phyloP scores from a whole-genome alignment of 805 yeast genomes.

The Saturnispora silvae region DNA sequence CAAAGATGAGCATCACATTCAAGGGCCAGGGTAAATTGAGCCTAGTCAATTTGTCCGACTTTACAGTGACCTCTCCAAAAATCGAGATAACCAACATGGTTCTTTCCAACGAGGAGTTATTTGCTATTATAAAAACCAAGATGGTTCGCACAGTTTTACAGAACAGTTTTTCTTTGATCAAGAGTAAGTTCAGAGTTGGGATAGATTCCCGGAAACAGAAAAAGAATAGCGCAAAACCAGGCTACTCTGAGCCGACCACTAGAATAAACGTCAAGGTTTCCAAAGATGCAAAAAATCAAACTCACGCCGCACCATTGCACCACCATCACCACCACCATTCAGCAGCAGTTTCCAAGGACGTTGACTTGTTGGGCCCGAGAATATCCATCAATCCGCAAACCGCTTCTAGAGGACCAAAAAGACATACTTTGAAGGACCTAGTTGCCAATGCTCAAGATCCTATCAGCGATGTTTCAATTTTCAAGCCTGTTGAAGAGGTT shows the following conservation, averaged over 20 bases:
- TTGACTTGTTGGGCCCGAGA: constrained; percentile 17
- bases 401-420: not conserved
- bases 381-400: not conserved
- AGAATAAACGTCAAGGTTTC: not conserved
- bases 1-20: constrained; percentile 53
- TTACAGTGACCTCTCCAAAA: constrained; percentile 55
- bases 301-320: not conserved
- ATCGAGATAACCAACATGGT: constrained; percentile 49
- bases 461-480: constrained; percentile 7
- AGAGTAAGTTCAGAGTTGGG: constrained; percentile 47
- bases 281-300: not conserved
- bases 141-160: constrained; percentile 42
- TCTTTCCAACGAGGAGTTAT: constrained; percentile 66
- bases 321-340: constrained; percentile 2
- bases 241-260: not conserved
- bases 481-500: constrained; percentile 5
- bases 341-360: constrained; percentile 7
- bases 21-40: constrained; percentile 63
- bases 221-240: not conserved
- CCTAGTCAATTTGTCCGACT: constrained; percentile 65
- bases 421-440: not conserved
- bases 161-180: constrained; percentile 68
- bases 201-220: constrained; percentile 7
- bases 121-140: constrained; percentile 50
- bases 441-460: not conserved